A percentile compares a stretch with the other conserved stretches of the same genome.
Evolutionary conservation across 345 rosid species (phyloP).

Genomic region (Ceriops zippeliana): DNA sequence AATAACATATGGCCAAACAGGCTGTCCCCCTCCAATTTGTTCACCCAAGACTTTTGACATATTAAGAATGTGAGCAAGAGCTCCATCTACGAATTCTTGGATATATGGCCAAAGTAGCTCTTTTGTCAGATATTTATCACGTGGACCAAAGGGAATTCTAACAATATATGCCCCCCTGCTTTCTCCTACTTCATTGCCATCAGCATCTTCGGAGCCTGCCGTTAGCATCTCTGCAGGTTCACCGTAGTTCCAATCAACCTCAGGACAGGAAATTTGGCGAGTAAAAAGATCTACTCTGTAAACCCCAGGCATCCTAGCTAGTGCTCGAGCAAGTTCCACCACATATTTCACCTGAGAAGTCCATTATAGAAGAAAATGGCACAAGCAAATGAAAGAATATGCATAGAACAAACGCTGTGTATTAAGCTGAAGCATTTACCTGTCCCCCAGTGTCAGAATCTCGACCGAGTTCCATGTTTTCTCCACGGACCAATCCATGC

Average conservation of each 20-base stretch:
- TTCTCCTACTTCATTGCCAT: conserved; percentile 67
- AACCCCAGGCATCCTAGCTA: conserved; percentile 95
- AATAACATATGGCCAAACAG: conserved; percentile 93
- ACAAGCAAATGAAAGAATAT: conserved; percentile 3
- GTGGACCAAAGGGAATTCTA: conserved; percentile 93
- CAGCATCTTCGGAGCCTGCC: conserved; percentile 54
- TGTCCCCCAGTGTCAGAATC: conserved; percentile 99
- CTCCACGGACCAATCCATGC: conserved; percentile 95
- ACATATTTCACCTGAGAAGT: conserved; percentile 79
- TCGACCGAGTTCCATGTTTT: conserved; percentile 96
- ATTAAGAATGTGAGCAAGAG: conserved; percentile 78
- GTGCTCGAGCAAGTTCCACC: conserved; percentile 91
- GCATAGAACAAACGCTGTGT: neutral
- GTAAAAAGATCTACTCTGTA: conserved; percentile 95
- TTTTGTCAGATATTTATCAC: conserved; percentile 69
- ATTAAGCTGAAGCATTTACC: conserved; percentile 35
- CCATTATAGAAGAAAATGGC: neutral
- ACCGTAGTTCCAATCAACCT: conserved; percentile 96
- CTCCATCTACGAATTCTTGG: conserved; percentile 97
- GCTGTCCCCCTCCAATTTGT: conserved; percentile 76
- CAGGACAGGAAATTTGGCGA: conserved; percentile 76
- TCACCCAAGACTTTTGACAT: conserved; percentile 90
- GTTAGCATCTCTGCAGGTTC: conserved; percentile 98
- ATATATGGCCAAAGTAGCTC: conserved; percentile 85
- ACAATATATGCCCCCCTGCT: conserved; percentile 94